Conservation (phyloP, 2,329 filamentous ascomycete genomes). For the Elsinoe australis region DNA sequence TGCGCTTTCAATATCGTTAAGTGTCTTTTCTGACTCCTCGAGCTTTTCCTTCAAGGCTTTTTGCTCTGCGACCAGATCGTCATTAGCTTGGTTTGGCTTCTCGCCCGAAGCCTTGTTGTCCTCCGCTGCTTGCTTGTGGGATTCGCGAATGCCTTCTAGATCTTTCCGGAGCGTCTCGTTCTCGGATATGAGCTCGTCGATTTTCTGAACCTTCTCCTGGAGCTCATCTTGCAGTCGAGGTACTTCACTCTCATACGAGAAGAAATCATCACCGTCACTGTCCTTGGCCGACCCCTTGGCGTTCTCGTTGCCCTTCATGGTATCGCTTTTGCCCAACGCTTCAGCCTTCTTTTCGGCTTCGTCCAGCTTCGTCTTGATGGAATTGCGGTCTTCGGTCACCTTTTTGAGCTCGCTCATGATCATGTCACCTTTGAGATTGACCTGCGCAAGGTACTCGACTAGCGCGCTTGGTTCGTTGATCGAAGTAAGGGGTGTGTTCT, state of each 20-base stretch:
- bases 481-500: conserved; percentile 84
- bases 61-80: not conserved
- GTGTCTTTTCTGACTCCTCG: not conserved
- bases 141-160: conserved; percentile 44
- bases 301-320: conserved; percentile 9
- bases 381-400: conserved; percentile 69
- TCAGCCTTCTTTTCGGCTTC: conserved; percentile 60
- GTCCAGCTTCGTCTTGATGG: conserved; percentile 68
- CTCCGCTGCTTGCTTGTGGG: conserved; percentile 2
- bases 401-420: conserved; percentile 88
- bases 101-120: not conserved
- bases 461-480: conserved; percentile 79
- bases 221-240: conserved; percentile 70
- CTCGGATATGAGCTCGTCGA: conserved; percentile 61
- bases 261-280: conserved; percentile 56
- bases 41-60: not conserved
- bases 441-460: conserved; percentile 81
- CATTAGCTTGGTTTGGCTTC: not conserved
- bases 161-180: conserved; percentile 62
- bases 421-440: conserved; percentile 83
- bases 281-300: conserved; percentile 13
- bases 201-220: conserved; percentile 46
- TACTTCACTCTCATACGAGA: conserved; percentile 85
- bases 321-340: conserved; percentile 40
- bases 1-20: not conserved